Percentiles rank a stretch among this genome's conserved stretches.
phyloP scores from a whole-genome alignment of 83 land plant genomes.

The Picea mariana region DNA sequence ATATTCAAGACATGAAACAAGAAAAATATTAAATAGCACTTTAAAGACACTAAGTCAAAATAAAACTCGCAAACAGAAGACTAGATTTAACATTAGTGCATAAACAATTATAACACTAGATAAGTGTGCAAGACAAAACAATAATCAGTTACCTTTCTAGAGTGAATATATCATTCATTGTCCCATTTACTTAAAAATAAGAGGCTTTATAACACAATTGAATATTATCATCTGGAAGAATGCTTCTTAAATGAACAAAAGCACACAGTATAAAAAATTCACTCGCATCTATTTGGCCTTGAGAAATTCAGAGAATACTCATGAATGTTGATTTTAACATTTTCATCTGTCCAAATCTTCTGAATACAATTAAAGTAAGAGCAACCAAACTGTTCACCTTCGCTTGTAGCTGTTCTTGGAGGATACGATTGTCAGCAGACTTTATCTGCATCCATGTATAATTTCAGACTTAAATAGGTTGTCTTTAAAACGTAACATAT shows the following conservation, averaged over 20 bases:
- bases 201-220: background rate
- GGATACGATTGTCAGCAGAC: slow-evolving; percentile 88
- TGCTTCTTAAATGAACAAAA: too few relatives aligned
- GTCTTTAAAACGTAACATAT: too few relatives aligned
- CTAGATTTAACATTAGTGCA: background rate
- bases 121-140: background rate
- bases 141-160: background rate
- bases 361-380: background rate
- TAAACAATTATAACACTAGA: background rate
- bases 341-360: background rate
- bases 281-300: too few relatives aligned
- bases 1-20: slow-evolving; percentile 23
- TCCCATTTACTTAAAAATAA: background rate
- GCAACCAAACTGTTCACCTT: slow-evolving; percentile 47
- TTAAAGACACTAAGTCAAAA: background rate
- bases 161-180: background rate
- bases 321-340: too few relatives aligned
- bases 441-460: slow-evolving; percentile 58
- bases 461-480: background rate
- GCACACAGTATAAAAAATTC: too few relatives aligned
- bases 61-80: slow-evolving; percentile 1
- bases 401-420: slow-evolving; percentile 50
- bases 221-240: background rate
- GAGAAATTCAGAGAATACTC: too few relatives aligned
- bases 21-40: slow-evolving; percentile 7